Base-by-base conservation (phyloP, 83 land plant species). In the Thuja plicata region DNA sequence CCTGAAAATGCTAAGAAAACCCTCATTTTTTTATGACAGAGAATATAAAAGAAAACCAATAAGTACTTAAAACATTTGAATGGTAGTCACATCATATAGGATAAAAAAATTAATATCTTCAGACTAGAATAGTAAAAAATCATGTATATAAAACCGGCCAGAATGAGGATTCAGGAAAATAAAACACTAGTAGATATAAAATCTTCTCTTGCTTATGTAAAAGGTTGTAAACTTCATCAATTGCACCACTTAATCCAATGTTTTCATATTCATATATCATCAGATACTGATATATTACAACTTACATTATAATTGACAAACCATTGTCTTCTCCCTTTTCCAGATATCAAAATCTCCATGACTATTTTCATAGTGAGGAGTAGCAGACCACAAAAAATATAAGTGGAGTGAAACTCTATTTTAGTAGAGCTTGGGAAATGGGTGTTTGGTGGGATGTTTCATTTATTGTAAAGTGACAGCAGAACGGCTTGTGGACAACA, bases 311-410 rank as follows among this genome's bases (percentile, higher is more conserved):
- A 27, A 21, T 27, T 45, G 30, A n/a, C 34, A 83, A 11, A 46
- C 19, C 11, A 83, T n/a, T 50, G 57, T 55, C 52, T 66, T 50
- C 87, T 3, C 85, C 96, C 97, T 95, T 40, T 95, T 90, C 98
- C 97, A 97, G 13, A 97, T 95, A 34, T 92, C 92, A 8, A 97
- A 96, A 87, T 96, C 97, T 91, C 94, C 96, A 77, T 89, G 27
- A 41, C 93, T 93, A 87, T 87, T 96, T 71, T 93, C 96, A 57
- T 97, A 97, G 21, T 96, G 95, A 35, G 98, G 97, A 34, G 98
- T 95, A 2, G 98, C 96, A 50, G 0, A 97, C 95, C 92, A 97
- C 95, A n/a, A n/a, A n/a, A n/a, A 38, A 46, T 89, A 93, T 50
- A 50, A 50, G 54, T 50, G 15, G 54, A 50, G 12, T 50, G 0